Evolutionary conservation across 345 rosid genomes (phyloP).

Genomic region (Populus davidiana): DNA sequence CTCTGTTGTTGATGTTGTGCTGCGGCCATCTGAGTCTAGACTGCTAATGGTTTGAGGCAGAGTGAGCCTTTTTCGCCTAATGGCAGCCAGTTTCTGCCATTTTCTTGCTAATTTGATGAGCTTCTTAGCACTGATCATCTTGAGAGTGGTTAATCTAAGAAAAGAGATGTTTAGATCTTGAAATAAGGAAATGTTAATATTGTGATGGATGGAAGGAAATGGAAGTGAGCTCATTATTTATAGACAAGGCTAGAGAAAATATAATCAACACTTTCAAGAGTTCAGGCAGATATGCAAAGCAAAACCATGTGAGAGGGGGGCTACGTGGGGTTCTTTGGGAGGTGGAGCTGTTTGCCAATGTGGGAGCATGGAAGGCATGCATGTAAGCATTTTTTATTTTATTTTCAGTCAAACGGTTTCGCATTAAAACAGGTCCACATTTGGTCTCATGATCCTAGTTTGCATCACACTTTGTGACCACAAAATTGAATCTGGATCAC

Average conservation of each 20-base stretch:
- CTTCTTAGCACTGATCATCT: constrained; percentile 10
- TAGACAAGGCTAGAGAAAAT: background rate
- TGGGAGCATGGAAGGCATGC: background rate
- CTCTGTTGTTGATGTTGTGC: background rate
- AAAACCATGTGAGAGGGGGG: constrained; percentile 2
- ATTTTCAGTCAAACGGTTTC: background rate
- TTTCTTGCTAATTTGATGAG: constrained; percentile 6
- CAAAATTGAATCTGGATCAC: too few relatives aligned
- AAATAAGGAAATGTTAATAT: background rate
- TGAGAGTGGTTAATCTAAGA: background rate
- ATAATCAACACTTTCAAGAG: background rate
- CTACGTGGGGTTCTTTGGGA: background rate
- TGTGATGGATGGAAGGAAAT: background rate
- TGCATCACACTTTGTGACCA: too few relatives aligned
- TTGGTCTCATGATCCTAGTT: too few relatives aligned
- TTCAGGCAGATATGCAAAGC: background rate
- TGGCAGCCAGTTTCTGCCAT: constrained; percentile 3
- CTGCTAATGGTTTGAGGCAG: background rate
- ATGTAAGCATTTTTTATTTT: too few relatives aligned
- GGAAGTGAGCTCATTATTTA: background rate
- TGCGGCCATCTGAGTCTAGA: background rate
- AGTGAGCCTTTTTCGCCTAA: background rate
- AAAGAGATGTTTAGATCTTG: background rate
- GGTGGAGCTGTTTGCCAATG: background rate
- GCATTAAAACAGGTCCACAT: background rate